A percentile compares a stretch with the other conserved stretches of the same genome.
phyloP scores from a whole-genome alignment of 192 early-diverging fungal genomes.

The Rhizophagus clarus region DNA sequence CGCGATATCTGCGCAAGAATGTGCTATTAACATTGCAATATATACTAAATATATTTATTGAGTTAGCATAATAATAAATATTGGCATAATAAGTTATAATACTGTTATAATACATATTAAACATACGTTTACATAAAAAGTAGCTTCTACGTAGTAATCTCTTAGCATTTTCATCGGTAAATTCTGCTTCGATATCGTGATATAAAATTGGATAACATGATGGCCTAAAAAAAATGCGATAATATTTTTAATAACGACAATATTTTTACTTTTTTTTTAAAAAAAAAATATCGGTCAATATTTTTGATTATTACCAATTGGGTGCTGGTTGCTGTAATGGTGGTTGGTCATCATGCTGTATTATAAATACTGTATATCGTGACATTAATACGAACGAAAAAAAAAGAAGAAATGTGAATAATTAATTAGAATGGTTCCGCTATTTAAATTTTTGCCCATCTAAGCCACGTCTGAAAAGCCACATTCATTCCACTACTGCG shows the following conservation, averaged over 20 bases:
- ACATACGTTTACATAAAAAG: constrained; percentile 6
- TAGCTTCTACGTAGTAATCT: not conserved
- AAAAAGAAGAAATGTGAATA: too few species aligned
- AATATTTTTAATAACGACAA: too few species aligned
- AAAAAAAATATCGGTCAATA: not conserved
- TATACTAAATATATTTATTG: too few species aligned
- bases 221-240: not conserved
- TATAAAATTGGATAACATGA: constrained; percentile 7
- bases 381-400: not conserved
- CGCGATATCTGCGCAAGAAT: not conserved
- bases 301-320: constrained; percentile 5
- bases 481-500: too few species aligned
- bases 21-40: not conserved
- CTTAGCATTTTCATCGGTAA: not conserved
- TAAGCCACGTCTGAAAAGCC: too few species aligned
- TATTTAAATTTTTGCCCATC: too few species aligned
- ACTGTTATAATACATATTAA: too few species aligned
- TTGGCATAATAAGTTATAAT: too few species aligned
- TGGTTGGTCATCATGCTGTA: not conserved
- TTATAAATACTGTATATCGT: not conserved
- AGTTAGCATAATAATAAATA: too few species aligned
- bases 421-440: too few species aligned
- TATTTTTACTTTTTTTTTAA: too few species aligned
- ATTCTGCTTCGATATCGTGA: constrained; percentile 7
- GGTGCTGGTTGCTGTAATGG: not conserved